Evolutionary conservation across 2,329 filamentous ascomycete species (phyloP).

Genomic region (Zarea fungicola): DNA sequence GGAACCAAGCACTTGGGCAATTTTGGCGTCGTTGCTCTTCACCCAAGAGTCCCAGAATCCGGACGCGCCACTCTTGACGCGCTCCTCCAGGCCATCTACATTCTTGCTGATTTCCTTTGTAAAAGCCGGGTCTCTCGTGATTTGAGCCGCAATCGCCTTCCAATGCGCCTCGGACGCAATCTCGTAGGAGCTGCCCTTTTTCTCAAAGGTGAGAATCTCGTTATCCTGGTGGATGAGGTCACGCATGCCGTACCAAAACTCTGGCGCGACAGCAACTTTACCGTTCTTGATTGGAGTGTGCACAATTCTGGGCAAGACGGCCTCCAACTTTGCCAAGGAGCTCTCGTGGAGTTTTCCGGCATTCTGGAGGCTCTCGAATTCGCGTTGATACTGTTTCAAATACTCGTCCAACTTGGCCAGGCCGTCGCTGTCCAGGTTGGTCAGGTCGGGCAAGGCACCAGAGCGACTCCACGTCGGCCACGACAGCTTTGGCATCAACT

Average conservation of each 20-base stretch:
- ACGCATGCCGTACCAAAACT: constrained; percentile 62
- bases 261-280: constrained; percentile 47
- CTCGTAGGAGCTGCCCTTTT: constrained; percentile 31
- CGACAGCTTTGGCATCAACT: constrained; percentile 5
- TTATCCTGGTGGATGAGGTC: constrained; percentile 47
- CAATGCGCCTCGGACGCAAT: constrained; percentile 43
- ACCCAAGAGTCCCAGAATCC: constrained; percentile 49
- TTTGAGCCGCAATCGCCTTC: constrained; percentile 38
- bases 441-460: constrained; percentile 5
- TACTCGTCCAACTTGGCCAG: constrained; percentile 19
- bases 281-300: constrained; percentile 50
- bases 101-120: constrained; percentile 23
- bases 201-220: constrained; percentile 42
- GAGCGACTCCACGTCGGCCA: constrained; percentile 6
- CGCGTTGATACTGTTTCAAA: constrained; percentile 24
- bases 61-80: constrained; percentile 22
- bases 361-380: constrained; percentile 25
- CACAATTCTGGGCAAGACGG: constrained; percentile 51
- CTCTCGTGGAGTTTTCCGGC: constrained; percentile 30
- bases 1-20: constrained; percentile 26
- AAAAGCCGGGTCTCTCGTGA: constrained; percentile 31
- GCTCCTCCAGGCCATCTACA: constrained; percentile 22
- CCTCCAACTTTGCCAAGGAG: constrained; percentile 39
- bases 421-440: constrained; percentile 15
- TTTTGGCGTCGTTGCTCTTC: constrained; percentile 41